Evolutionary conservation across 352 stramenopile genomes (phyloP).

Genomic region (Hyaloperonospora brassicae): DNA sequence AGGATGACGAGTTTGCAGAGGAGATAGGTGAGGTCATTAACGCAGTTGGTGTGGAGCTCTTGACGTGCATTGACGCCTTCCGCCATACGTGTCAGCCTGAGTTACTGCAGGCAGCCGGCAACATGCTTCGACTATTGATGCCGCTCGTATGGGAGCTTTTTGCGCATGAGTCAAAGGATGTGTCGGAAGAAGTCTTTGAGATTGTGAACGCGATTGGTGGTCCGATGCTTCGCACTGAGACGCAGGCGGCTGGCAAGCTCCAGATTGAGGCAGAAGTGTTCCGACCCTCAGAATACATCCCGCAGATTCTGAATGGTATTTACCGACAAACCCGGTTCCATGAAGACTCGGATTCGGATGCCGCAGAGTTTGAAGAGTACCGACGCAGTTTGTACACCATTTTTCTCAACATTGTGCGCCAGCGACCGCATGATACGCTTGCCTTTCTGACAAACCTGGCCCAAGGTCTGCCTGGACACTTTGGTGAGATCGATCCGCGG

Average conservation of each 20-base stretch:
- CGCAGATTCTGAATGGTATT: constrained; percentile 76
- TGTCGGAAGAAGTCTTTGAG: constrained; percentile 83
- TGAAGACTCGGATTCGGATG: constrained; percentile 65
- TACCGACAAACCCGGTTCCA: constrained; percentile 78
- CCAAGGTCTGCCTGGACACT: constrained; percentile 43
- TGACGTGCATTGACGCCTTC: constrained; percentile 75
- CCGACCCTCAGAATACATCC: constrained; percentile 61
- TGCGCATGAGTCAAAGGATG: constrained; percentile 71
- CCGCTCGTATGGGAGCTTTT: constrained; percentile 78
- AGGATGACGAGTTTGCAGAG: constrained; percentile 77
- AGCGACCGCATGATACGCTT: constrained; percentile 61
- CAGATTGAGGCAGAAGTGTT: constrained; percentile 46
- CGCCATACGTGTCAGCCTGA: constrained; percentile 41
- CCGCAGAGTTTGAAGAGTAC: constrained; percentile 80
- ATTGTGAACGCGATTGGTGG: constrained; percentile 69
- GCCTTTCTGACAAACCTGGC: constrained; percentile 56
- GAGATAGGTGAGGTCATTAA: constrained; percentile 82
- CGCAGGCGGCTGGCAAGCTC: constrained; percentile 15
- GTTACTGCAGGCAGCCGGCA: constrained; percentile 43
- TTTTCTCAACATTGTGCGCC: constrained; percentile 79
- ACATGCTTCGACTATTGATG: constrained; percentile 64
- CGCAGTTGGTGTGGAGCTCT: constrained; percentile 65
- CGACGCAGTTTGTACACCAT: constrained; percentile 79
- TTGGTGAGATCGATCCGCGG: constrained; percentile 44
- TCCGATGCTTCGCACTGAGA: constrained; percentile 58